Conservation (phyloP, 2,329 filamentous ascomycete species). For the Diaporthe vexans region DNA sequence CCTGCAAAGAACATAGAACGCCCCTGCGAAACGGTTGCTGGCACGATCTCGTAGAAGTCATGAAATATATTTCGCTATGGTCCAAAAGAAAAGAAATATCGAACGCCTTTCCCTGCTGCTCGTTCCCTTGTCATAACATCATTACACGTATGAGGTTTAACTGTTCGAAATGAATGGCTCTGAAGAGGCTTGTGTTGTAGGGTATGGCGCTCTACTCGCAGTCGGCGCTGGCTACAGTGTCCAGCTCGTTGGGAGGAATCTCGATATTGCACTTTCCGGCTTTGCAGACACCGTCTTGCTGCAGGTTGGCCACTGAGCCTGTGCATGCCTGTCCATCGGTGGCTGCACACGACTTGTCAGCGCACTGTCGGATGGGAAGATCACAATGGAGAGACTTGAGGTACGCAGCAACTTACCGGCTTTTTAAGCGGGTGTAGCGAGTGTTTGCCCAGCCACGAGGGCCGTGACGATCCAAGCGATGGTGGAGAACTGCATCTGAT, state of each 20-base stretch:
- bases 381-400: accelerated
- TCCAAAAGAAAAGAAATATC: neutral
- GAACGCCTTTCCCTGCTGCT: neutral
- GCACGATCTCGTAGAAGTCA: neutral
- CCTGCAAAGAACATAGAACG: neutral
- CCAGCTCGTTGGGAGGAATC: conserved; percentile 5
- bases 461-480: conserved; percentile 14
- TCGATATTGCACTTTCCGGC: conserved; percentile 16
- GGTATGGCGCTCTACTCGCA: neutral
- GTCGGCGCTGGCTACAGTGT: conserved; percentile 9
- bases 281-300: conserved; percentile 19
- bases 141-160: too few relatives aligned
- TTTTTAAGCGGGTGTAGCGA: conserved; percentile 17
- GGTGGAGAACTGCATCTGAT: neutral
- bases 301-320: neutral
- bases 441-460: conserved; percentile 9
- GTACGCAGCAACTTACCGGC: neutral
- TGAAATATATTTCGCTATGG: neutral
- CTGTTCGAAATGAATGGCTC: neutral
- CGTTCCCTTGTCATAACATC: neutral
- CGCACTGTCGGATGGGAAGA: too few relatives aligned
- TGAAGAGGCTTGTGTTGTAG: neutral
- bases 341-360: neutral
- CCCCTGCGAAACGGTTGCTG: accelerated
- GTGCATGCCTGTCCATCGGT: conserved; percentile 17